phyloP scores from a whole-genome alignment of 108 stramenopile genomes.

The Skeletonema costatum region DNA sequence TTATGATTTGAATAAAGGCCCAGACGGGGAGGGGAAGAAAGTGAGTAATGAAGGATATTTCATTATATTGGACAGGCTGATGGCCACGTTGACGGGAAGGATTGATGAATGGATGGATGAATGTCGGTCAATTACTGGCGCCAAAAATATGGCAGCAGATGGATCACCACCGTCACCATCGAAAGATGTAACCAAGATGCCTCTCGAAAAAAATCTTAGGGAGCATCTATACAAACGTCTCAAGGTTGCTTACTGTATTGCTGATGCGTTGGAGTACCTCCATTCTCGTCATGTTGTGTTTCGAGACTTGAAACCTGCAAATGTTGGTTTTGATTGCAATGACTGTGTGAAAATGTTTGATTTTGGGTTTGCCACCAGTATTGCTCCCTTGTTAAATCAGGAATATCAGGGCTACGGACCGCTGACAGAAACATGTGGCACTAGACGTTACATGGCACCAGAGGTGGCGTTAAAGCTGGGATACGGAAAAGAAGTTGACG shows the following conservation, averaged over 20 bases:
- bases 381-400: slow-evolving; percentile 29
- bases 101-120: slow-evolving; percentile 57
- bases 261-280: slow-evolving; percentile 72
- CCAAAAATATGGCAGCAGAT: background rate
- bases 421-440: slow-evolving; percentile 41
- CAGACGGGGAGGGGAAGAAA: slow-evolving; percentile 5
- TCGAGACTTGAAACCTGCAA: slow-evolving; percentile 78
- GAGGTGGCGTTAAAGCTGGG: slow-evolving; percentile 38
- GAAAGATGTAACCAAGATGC: background rate
- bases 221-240: slow-evolving; percentile 35
- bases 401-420: slow-evolving; percentile 29
- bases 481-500: slow-evolving; percentile 59
- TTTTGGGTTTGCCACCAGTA: slow-evolving; percentile 66
- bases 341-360: slow-evolving; percentile 74
- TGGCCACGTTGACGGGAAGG: slow-evolving; percentile 36
- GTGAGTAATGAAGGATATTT: slow-evolving; percentile 50
- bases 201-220: slow-evolving; percentile 13
- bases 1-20: background rate
- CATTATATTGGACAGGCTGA: slow-evolving; percentile 57
- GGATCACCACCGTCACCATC: background rate
- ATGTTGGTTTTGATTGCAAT: slow-evolving; percentile 71
- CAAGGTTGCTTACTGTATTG: slow-evolving; percentile 58
- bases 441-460: slow-evolving; percentile 44
- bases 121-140: slow-evolving; percentile 7
- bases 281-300: slow-evolving; percentile 71